phyloP scores from a whole-genome alignment of 768 basidiomycete species.

The Serendipita vermifera region DNA sequence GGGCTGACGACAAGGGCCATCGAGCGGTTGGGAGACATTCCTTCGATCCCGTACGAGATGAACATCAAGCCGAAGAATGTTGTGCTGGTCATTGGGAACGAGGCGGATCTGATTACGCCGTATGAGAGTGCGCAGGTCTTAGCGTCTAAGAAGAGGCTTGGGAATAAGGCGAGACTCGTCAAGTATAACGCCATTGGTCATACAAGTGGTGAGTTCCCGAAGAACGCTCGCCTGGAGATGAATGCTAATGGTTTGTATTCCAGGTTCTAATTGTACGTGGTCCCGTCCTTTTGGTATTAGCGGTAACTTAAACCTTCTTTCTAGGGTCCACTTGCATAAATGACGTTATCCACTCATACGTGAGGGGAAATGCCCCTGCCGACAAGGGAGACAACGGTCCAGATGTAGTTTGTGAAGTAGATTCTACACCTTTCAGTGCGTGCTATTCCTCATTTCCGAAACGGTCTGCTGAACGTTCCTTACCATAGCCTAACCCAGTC shows the following conservation, averaged over 20 bases:
- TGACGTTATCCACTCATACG: neutral
- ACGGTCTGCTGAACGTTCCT: too few species aligned
- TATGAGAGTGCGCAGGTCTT: neutral
- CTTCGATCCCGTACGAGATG: neutral
- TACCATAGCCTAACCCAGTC: too few species aligned
- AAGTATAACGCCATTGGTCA: neutral
- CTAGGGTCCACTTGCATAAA: neutral
- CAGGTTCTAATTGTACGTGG: too few species aligned
- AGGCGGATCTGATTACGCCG: neutral
- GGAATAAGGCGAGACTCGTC: neutral
- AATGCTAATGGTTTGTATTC: too few species aligned
- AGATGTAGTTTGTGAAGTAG: neutral
- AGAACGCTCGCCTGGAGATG: too few species aligned
- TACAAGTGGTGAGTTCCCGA: neutral
- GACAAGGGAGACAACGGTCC: neutral
- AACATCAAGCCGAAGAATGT: conserved; percentile 6
- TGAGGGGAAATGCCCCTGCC: neutral
- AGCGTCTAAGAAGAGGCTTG: neutral
- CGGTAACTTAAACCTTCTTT: too few species aligned
- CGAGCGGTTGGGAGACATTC: neutral
- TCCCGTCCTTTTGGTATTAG: too few species aligned
- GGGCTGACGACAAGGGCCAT: neutral
- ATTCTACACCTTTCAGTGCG: neutral
- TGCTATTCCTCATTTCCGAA: too few species aligned
- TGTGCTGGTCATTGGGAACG: neutral